Evolutionary conservation across 306 rosid genomes (phyloP).

Genomic region (Prunus armeniaca): DNA sequence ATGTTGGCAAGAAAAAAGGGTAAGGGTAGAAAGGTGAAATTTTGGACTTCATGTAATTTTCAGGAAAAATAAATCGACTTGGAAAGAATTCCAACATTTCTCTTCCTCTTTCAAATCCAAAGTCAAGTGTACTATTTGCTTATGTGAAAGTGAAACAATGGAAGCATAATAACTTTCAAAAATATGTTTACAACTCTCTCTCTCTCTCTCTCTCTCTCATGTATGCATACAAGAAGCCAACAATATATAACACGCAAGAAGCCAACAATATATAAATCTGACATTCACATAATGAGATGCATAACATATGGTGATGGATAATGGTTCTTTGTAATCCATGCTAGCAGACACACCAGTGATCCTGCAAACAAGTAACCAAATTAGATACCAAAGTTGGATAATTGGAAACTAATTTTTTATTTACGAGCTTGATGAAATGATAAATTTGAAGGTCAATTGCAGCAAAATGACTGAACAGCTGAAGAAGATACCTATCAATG

Average conservation of each 20-base stretch:
- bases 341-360: conserved; percentile 31
- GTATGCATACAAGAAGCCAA: neutral
- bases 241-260: too few species aligned
- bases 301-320: neutral
- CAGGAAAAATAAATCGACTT: neutral
- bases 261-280: too few species aligned
- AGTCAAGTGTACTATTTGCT: neutral
- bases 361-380: conserved; percentile 38
- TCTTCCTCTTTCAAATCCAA: conserved; percentile 3
- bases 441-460: neutral
- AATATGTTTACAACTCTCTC: conserved; percentile 4
- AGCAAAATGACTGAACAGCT: neutral
- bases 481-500: conserved; percentile 37
- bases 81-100: neutral
- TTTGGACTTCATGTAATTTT: neutral
- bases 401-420: neutral
- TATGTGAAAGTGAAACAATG: neutral
- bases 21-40: neutral
- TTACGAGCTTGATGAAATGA: neutral
- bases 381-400: conserved; percentile 2
- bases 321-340: conserved; percentile 32
- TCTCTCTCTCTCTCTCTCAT: neutral
- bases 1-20: neutral
- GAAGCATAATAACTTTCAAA: neutral
- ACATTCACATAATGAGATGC: too few species aligned